Evolutionary conservation across 2,329 filamentous ascomycete genomes (phyloP).

Genomic region (Fusarium veterinarium): DNA sequence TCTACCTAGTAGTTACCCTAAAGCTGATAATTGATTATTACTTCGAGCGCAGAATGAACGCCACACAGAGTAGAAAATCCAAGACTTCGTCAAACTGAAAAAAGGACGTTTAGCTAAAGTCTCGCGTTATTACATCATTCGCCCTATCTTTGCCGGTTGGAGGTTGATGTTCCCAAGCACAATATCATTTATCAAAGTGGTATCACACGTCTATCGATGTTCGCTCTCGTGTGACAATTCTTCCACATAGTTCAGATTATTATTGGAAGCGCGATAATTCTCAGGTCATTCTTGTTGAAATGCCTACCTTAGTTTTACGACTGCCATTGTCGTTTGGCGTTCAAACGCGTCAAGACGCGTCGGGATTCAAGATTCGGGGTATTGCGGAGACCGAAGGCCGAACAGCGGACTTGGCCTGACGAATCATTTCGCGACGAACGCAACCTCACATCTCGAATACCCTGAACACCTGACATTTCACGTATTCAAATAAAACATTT

Average conservation of each 20-base stretch:
- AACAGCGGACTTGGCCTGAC: not conserved
- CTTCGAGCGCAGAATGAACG: not conserved
- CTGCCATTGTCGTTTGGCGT: fast-evolving
- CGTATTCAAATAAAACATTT: fast-evolving
- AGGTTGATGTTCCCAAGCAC: no score
- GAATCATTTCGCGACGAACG: not conserved
- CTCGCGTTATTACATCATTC: no score
- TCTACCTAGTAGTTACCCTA: not conserved
- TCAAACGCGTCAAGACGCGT: not conserved
- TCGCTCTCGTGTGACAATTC: not conserved
- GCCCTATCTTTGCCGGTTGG: fast-evolving
- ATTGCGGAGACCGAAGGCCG: not conserved
- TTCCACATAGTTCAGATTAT: fast-evolving
- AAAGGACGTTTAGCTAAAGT: no score
- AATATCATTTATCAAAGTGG: no score
- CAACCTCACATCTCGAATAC: not conserved
- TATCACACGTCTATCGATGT: fast-evolving
- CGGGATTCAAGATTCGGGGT: not conserved
- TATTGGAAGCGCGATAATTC: not conserved
- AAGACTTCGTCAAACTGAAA: not conserved
- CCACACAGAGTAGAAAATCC: fast-evolving
- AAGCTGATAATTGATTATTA: not conserved
- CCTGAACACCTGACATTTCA: fast-evolving
- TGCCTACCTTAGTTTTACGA: no score
- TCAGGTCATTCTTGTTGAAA: not conserved